A percentile compares a stretch with the other conserved stretches of the same genome.
These are phyloP conservation scores for Fusarium sp. DNA, from an alignment of 2,329 filamentous ascomycete species.

Conservation along the genomic window DNA sequence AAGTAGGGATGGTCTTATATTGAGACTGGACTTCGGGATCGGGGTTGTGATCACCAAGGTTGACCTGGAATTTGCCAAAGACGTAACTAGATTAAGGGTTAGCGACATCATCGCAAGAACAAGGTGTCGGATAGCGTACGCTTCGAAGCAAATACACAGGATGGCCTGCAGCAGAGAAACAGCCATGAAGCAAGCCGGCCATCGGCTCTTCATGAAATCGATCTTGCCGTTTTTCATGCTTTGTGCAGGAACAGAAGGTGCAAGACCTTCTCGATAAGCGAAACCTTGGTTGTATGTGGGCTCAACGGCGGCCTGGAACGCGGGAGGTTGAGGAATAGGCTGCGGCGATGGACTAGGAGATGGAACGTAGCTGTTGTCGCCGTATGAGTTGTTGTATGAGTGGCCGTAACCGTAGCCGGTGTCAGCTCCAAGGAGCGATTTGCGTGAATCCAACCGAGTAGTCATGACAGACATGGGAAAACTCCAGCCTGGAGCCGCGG, in stretches of 20 bases:
- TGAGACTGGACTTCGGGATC: conserved; percentile 61
- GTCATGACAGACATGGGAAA: conserved; percentile 54
- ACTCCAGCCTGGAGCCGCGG: conserved; percentile 56
- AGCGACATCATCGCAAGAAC: conserved; percentile 13
- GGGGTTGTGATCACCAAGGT: conserved; percentile 59
- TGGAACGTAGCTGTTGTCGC: conserved; percentile 38
- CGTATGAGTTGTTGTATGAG: conserved; percentile 53
- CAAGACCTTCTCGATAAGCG: conserved; percentile 55
- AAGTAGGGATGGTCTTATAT: conserved; percentile 86
- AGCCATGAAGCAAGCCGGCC: conserved; percentile 88
- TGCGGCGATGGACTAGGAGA: conserved; percentile 34
- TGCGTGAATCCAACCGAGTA: conserved; percentile 56
- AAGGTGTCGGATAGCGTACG: conserved; percentile 67
- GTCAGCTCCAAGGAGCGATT: conserved; percentile 56
- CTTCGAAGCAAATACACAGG: conserved; percentile 85
- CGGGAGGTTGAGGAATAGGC: conserved; percentile 38
- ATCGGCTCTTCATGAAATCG: conserved; percentile 84
- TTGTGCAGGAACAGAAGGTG: conserved; percentile 50
- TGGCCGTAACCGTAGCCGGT: conserved; percentile 54
- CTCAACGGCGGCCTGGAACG: conserved; percentile 47
- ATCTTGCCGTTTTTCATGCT: conserved; percentile 56
- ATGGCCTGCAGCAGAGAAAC: conserved; percentile 81
- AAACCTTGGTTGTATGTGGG: conserved; percentile 53
- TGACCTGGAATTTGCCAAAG: conserved; percentile 85
- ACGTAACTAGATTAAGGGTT: conserved; percentile 73